These are phyloP conservation scores for Colletotrichum destructivum DNA, from an alignment of 2,329 filamentous ascomycete species.

Conservation along the genomic window DNA sequence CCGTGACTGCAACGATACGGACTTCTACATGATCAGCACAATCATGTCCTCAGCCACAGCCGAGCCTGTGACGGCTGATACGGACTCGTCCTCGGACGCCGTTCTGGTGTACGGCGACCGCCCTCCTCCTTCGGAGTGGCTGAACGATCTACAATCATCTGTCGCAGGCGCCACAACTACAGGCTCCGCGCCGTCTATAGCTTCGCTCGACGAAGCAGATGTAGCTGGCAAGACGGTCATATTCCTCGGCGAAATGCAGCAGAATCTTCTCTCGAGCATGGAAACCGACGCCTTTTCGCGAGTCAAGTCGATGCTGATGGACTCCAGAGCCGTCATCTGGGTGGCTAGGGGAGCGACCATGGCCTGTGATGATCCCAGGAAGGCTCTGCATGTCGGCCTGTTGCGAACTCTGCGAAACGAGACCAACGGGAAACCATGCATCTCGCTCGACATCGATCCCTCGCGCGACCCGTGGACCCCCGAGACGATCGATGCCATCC, in stretches of 20 bases:
- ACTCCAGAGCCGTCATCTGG: constrained; percentile 7
- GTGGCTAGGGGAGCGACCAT: constrained; percentile 13
- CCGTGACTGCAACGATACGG: constrained; percentile 42
- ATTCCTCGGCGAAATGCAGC: not conserved
- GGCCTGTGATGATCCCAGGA: not conserved
- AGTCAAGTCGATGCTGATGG: not conserved
- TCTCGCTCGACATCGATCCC: constrained; percentile 14
- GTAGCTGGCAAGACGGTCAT: not conserved
- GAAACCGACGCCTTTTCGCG: not conserved
- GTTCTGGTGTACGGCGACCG: constrained; percentile 9
- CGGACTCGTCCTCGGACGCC: not conserved
- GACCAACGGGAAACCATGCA: constrained; percentile 20
- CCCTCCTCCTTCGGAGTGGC: not conserved
- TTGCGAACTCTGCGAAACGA: constrained; percentile 37
- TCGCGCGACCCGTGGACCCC: constrained; percentile 1
- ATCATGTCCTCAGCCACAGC: constrained; percentile 7
- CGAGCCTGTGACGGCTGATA: not conserved
- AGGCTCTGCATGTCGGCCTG: constrained; percentile 23
- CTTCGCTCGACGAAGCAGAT: too few relatives aligned
- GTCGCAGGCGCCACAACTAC: not conserved
- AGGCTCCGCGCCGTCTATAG: too few relatives aligned
- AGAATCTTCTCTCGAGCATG: not conserved
- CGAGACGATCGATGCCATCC: not conserved
- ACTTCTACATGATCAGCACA: constrained; percentile 15
- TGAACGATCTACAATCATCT: not conserved